These are phyloP conservation scores for Bacidia rubella DNA, from an alignment of 495 filamentous ascomycete genomes.

Conservation along the genomic window DNA sequence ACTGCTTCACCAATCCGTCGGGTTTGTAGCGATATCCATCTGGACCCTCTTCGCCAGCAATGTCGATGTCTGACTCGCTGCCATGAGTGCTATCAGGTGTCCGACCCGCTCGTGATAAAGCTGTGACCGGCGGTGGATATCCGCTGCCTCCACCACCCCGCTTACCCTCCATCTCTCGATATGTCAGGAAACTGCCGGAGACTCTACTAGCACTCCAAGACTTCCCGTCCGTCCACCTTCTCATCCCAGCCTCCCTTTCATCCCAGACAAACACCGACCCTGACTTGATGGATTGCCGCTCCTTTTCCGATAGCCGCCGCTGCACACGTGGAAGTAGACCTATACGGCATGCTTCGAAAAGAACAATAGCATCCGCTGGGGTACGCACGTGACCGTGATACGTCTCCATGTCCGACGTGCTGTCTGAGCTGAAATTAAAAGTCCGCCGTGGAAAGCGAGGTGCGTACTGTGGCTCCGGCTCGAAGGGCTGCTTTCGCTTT, in stretches of 20 bases:
- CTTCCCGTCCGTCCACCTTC: slow-evolving; percentile 96
- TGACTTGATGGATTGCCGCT: slow-evolving; percentile 83
- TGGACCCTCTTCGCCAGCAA: slow-evolving; percentile 65
- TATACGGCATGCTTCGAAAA: slow-evolving; percentile 91
- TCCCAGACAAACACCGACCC: slow-evolving; percentile 99
- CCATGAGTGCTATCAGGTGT: slow-evolving; percentile 66
- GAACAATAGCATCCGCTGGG: slow-evolving; percentile 85
- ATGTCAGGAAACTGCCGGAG: slow-evolving; percentile 93
- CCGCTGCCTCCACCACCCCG: slow-evolving; percentile 55
- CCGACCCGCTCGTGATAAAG: slow-evolving; percentile 47
- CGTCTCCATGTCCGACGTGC: slow-evolving; percentile 62
- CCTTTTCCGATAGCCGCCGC: slow-evolving; percentile 87
- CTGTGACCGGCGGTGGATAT: slow-evolving; percentile 38
- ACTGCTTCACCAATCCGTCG: slow-evolving; percentile 97
- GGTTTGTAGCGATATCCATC: slow-evolving; percentile 97
- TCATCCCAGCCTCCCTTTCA: slow-evolving; percentile 95
- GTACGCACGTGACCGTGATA: slow-evolving; percentile 88
- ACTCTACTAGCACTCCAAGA: slow-evolving; percentile 98
- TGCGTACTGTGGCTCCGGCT: background rate
- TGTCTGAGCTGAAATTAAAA: background rate
- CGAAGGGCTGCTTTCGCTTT: background rate
- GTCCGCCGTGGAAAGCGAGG: slow-evolving; percentile 3
- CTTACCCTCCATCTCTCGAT: slow-evolving; percentile 98
- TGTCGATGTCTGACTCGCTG: slow-evolving; percentile 64
- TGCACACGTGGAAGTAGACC: slow-evolving; percentile 87